These are phyloP conservation scores for Salisapilia sapeloensis DNA, from an alignment of 352 stramenopile genomes.

Conservation along the genomic window DNA sequence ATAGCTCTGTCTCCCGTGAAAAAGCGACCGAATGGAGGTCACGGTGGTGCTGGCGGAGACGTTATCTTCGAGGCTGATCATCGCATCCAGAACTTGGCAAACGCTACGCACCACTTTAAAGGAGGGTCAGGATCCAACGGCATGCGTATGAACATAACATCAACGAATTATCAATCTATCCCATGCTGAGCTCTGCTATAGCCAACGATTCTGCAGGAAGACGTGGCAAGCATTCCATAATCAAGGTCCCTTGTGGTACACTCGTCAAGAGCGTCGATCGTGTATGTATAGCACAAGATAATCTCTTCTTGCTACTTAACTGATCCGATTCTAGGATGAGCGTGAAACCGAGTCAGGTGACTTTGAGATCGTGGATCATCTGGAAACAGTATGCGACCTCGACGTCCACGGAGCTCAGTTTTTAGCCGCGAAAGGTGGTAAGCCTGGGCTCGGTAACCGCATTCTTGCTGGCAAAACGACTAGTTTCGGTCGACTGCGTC, in stretches of 20 bases:
- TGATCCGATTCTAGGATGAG: conserved; percentile 19
- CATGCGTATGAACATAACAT: conserved; percentile 36
- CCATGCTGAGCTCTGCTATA: conserved; percentile 7
- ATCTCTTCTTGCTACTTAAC: neutral
- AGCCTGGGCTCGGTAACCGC: conserved; percentile 70
- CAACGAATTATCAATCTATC: neutral
- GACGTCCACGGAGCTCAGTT: conserved; percentile 53
- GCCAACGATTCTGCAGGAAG: conserved; percentile 63
- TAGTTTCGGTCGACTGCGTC: conserved; percentile 60
- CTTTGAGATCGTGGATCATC: conserved; percentile 64
- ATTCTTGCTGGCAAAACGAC: conserved; percentile 74
- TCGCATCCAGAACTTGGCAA: conserved; percentile 70
- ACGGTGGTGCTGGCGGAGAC: conserved; percentile 67
- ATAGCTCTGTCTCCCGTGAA: conserved; percentile 38
- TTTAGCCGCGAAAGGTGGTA: conserved; percentile 60
- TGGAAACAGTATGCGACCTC: conserved; percentile 62
- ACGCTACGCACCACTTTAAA: conserved; percentile 73
- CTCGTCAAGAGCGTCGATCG: conserved; percentile 77
- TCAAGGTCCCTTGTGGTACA: conserved; percentile 77
- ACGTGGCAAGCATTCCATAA: conserved; percentile 56
- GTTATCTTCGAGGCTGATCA: conserved; percentile 58
- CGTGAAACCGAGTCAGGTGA: conserved; percentile 58
- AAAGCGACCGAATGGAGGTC: conserved; percentile 69
- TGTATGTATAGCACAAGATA: conserved; percentile 11
- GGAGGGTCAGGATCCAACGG: conserved; percentile 60